These are phyloP conservation scores for Starmerella bombi DNA, from an alignment of 805 yeast species.

Conservation along the genomic window DNA sequence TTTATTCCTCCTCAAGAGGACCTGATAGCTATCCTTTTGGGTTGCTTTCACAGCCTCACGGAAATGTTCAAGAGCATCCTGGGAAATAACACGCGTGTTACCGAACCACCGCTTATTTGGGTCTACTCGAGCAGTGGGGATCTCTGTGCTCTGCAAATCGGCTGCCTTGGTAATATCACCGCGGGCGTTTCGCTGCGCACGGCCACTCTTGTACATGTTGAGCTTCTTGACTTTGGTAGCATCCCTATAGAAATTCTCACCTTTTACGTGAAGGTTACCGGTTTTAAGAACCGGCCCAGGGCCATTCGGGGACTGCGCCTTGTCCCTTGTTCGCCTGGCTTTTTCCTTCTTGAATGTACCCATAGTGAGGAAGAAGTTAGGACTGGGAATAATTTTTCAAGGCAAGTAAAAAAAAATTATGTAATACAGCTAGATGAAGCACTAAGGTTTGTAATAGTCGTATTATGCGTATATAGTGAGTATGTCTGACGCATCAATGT, in stretches of 20 bases:
- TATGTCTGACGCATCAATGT: no score
- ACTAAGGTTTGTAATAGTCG: no score
- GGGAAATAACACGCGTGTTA: slow-evolving; percentile 92
- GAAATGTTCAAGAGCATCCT: slow-evolving; percentile 87
- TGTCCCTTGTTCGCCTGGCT: slow-evolving; percentile 70
- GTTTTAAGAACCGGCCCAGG: slow-evolving; percentile 36
- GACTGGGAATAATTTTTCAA: no score
- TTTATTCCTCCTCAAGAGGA: slow-evolving; percentile 73
- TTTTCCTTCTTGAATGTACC: slow-evolving; percentile 90
- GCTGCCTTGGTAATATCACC: slow-evolving; percentile 87
- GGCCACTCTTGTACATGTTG: slow-evolving; percentile 86
- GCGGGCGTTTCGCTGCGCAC: slow-evolving; percentile 69
- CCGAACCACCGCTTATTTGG: slow-evolving; percentile 98
- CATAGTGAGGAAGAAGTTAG: slow-evolving; percentile 44
- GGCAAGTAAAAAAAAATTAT: no score
- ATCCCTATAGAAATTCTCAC: slow-evolving; percentile 89
- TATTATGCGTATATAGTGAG: no score
- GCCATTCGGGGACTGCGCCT: slow-evolving; percentile 34
- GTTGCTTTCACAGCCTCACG: slow-evolving; percentile 87
- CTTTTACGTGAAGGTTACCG: slow-evolving; percentile 86
- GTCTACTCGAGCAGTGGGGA: slow-evolving; percentile 85
- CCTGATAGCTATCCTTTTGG: slow-evolving; percentile 71
- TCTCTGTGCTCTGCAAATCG: slow-evolving; percentile 68
- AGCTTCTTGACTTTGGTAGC: slow-evolving; percentile 81
- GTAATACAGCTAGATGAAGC: background rate